Percentiles rank a stretch among this genome's conserved stretches.
Conservation (phyloP, 257 asterid species). For the Penstemon eatonii region DNA sequence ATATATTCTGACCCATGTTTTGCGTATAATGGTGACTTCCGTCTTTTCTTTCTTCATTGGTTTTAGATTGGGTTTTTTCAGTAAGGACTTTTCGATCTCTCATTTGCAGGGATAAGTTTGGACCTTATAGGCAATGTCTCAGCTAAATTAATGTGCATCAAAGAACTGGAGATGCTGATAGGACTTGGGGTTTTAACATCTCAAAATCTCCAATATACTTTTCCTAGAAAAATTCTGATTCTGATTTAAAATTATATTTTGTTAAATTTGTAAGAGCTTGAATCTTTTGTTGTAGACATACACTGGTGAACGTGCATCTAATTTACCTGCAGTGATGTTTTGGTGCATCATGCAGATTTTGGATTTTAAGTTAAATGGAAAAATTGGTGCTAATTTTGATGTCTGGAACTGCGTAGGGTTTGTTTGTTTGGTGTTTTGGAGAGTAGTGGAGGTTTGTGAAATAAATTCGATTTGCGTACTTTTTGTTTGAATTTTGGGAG, state of each 20-base stretch:
- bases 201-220: constrained; percentile 20
- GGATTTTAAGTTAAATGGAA: background rate
- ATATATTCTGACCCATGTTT: too few relatives aligned
- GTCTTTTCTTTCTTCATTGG: too few relatives aligned
- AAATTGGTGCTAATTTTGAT: background rate
- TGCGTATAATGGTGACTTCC: too few relatives aligned
- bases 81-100: background rate
- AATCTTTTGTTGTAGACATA: background rate
- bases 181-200: constrained; percentile 21
- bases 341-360: background rate
- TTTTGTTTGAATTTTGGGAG: too few relatives aligned
- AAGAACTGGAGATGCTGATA: constrained; percentile 22
- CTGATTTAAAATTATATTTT: constrained; percentile 25
- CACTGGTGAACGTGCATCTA: constrained; percentile 20
- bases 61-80: too few relatives aligned
- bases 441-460: too few relatives aligned
- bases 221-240: constrained; percentile 10
- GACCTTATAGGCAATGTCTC: constrained; percentile 15
- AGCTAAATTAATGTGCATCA: constrained; percentile 14
- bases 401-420: too few relatives aligned
- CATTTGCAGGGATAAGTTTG: constrained; percentile 30
- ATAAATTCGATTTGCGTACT: too few relatives aligned
- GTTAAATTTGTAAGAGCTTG: constrained; percentile 23
- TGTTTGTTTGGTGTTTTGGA: too few relatives aligned
- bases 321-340: constrained; percentile 16